A percentile compares a stretch with the other conserved stretches of the same genome.
Evolutionary conservation across 257 asterid species (phyloP).

Genomic region (Scutellaria barbata): DNA sequence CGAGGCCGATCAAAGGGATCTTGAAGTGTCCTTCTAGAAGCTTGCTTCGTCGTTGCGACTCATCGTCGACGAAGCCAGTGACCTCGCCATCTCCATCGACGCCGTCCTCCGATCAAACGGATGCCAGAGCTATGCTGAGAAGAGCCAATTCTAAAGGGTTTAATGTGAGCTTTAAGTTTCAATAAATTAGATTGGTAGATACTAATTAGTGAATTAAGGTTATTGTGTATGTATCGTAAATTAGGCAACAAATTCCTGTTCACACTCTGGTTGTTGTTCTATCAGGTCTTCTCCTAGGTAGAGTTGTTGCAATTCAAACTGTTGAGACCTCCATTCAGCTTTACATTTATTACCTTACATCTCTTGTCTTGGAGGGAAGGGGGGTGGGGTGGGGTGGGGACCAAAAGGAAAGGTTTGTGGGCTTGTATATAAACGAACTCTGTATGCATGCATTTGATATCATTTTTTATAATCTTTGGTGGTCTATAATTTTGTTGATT

Average conservation of each 20-base stretch:
- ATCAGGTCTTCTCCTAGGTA: constrained; percentile 33
- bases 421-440: constrained; percentile 1
- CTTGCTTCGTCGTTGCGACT: constrained; percentile 34
- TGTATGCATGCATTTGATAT: background rate
- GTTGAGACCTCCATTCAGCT: constrained; percentile 2
- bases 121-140: constrained; percentile 33
- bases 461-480: background rate
- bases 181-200: background rate
- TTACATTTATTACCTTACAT: constrained; percentile 27
- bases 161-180: constrained; percentile 67
- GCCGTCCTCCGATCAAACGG: constrained; percentile 18
- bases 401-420: constrained; percentile 25
- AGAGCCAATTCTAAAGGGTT: constrained; percentile 81
- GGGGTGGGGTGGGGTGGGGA: constrained; percentile 2
- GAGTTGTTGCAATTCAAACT: constrained; percentile 31
- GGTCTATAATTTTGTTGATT: background rate
- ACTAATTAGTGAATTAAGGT: background rate
- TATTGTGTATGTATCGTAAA: constrained; percentile 17
- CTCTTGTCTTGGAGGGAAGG: constrained; percentile 21
- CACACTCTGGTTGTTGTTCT: constrained; percentile 25
- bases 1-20: constrained; percentile 65
- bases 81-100: constrained; percentile 32
- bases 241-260: constrained; percentile 30
- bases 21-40: constrained; percentile 57
- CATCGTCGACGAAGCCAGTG: constrained; percentile 14